phyloP scores from a whole-genome alignment of 2,329 filamentous ascomycete species.

The Epichloe sibirici region DNA sequence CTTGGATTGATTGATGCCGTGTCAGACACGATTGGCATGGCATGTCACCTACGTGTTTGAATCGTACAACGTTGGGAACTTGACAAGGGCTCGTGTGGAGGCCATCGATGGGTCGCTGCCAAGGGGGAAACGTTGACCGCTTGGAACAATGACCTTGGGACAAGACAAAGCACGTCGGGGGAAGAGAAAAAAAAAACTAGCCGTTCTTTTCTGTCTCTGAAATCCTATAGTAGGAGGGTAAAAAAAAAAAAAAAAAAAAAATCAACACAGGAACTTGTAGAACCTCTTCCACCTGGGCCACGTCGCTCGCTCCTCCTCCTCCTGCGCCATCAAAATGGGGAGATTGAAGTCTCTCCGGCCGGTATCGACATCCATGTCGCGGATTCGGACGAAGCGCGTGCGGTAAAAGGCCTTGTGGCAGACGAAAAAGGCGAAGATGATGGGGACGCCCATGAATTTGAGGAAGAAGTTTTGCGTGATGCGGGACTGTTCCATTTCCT shows the following conservation, averaged over 20 bases:
- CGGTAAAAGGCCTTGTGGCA: constrained; percentile 64
- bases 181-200: background rate
- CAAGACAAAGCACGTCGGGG: too few relatives aligned
- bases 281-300: constrained; percentile 70
- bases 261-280: constrained; percentile 61
- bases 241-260: too few relatives aligned
- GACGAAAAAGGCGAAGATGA: constrained; percentile 56
- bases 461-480: constrained; percentile 60
- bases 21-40: too few relatives aligned
- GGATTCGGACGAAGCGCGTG: constrained; percentile 52
- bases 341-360: constrained; percentile 79
- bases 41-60: too few relatives aligned
- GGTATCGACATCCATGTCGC: constrained; percentile 78
- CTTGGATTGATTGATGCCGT: too few relatives aligned
- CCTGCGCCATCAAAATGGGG: constrained; percentile 64
- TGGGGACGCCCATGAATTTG: constrained; percentile 57
- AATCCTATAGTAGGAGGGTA: background rate
- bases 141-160: too few relatives aligned
- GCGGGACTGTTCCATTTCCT: constrained; percentile 26
- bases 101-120: too few relatives aligned
- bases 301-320: constrained; percentile 55
- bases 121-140: too few relatives aligned
- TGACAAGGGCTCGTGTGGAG: too few relatives aligned
- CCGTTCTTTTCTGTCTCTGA: too few relatives aligned
- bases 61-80: too few relatives aligned